phyloP scores from a whole-genome alignment of 148 eudicot species.

The Salicornia ramosissima region DNA sequence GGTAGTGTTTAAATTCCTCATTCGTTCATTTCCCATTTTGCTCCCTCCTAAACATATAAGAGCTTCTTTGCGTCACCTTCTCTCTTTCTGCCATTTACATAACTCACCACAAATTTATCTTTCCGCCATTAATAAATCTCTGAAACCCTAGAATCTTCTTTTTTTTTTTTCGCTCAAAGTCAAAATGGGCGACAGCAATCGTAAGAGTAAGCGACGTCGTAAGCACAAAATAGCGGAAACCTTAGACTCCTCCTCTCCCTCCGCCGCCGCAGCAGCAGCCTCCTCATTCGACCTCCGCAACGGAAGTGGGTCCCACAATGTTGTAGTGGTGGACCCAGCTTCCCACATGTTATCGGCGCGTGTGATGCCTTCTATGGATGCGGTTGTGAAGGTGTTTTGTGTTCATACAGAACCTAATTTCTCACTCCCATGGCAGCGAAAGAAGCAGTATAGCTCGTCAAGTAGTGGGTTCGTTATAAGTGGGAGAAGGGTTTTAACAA shows the following conservation, averaged over 20 bases:
- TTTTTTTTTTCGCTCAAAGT: background rate
- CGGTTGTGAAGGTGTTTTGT: constrained; percentile 83
- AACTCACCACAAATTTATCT: background rate
- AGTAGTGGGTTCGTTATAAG: constrained; percentile 73
- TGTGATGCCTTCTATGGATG: constrained; percentile 61
- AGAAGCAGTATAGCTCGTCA: constrained; percentile 79
- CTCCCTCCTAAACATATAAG: too few relatives aligned
- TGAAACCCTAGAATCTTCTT: background rate
- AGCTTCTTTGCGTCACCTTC: too few relatives aligned
- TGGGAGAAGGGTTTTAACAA: constrained; percentile 66
- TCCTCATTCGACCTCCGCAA: background rate
- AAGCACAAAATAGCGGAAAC: background rate
- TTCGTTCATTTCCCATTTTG: too few relatives aligned
- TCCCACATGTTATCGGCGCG: constrained; percentile 24
- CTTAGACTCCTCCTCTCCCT: background rate
- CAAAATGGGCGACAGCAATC: constrained; percentile 7
- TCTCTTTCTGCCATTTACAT: background rate
- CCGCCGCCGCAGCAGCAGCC: background rate
- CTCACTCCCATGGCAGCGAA: constrained; percentile 86
- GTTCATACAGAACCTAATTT: constrained; percentile 85
- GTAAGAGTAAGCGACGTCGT: background rate
- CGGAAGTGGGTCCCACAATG: too few relatives aligned
- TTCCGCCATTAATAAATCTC: background rate
- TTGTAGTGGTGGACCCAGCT: background rate
- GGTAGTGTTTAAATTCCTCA: too few relatives aligned